phyloP scores from a whole-genome alignment of 139 green algal genomes.

The Diplosphaera chodatii region DNA sequence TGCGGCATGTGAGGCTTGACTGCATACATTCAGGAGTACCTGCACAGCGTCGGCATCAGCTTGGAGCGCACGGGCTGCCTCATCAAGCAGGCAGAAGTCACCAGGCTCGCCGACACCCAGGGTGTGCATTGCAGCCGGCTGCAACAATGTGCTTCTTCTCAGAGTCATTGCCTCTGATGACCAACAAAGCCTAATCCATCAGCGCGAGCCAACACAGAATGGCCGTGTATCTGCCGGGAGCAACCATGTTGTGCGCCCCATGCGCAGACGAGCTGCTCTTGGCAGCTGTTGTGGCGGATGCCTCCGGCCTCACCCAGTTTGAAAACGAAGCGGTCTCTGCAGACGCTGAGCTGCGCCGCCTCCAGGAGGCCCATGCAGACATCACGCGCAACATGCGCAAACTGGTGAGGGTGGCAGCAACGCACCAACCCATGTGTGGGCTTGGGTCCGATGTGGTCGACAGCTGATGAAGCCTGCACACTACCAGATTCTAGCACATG shows the following conservation, averaged over 20 bases:
- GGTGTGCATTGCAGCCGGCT: conserved; percentile 14
- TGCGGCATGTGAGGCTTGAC: too few species aligned
- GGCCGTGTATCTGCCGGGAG: too few species aligned
- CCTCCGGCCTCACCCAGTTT: background rate
- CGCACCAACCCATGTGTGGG: too few species aligned
- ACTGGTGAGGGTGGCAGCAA: background rate
- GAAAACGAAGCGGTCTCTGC: background rate
- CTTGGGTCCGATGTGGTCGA: too few species aligned
- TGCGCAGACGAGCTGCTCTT: background rate
- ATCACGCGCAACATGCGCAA: background rate
- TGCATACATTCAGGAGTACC: conserved; percentile 20
- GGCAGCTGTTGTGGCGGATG: background rate
- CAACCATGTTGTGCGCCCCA: too few species aligned
- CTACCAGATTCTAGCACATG: too few species aligned
- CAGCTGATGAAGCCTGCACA: too few species aligned
- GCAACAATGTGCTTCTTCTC: too few species aligned
- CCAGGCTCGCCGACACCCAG: conserved; percentile 33
- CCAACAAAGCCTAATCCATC: too few species aligned
- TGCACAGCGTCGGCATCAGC: conserved; percentile 18
- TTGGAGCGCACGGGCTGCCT: conserved; percentile 20
- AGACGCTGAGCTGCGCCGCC: background rate
- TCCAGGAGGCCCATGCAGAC: background rate
- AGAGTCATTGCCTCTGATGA: too few species aligned
- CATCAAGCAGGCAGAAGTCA: conserved; percentile 43
- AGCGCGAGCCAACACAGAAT: too few species aligned